These are phyloP conservation scores for Ascomycota sp. DNA, from an alignment of 2,329 filamentous ascomycete genomes.

Conservation along the genomic window DNA sequence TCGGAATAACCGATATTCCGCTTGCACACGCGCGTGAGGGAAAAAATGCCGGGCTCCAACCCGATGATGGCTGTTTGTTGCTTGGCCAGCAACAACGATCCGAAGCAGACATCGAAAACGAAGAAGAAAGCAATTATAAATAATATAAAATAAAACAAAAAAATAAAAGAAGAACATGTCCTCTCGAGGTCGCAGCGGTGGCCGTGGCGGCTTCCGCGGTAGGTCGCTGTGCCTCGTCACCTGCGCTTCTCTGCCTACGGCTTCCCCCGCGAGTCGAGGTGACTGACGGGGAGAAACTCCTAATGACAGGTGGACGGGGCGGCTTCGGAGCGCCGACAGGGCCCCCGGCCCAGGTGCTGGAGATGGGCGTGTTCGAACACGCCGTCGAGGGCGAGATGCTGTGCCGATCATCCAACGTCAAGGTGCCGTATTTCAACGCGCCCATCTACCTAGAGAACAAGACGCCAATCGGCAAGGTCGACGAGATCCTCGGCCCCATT, in stretches of 20 bases:
- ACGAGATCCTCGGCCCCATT: conserved; percentile 92
- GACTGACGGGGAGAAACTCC: no score
- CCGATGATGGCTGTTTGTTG: no score
- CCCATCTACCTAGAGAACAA: conserved; percentile 99
- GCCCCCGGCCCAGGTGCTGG: conserved; percentile 15
- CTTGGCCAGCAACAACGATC: no score
- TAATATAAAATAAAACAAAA: no score
- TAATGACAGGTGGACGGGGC: conserved; percentile 6
- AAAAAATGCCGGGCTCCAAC: no score
- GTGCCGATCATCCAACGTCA: conserved; percentile 84
- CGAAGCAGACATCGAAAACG: background rate
- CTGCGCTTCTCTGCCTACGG: no score
- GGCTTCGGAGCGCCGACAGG: conserved; percentile 4
- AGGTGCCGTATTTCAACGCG: conserved; percentile 97
- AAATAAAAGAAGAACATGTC: conserved; percentile 2
- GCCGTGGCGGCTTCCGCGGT: conserved; percentile 6
- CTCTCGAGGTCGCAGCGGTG: conserved; percentile 6
- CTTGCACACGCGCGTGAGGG: no score
- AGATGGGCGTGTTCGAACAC: conserved; percentile 90
- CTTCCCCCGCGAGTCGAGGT: no score
- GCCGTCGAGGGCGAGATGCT: conserved; percentile 95
- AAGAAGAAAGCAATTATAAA: no score
- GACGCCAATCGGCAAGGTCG: conserved; percentile 86
- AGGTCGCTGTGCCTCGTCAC: no score
- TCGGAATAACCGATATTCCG: no score